Evolutionary conservation across 1,139 yeast species (phyloP).

Genomic region (Geotrichum citri-aurantii): DNA sequence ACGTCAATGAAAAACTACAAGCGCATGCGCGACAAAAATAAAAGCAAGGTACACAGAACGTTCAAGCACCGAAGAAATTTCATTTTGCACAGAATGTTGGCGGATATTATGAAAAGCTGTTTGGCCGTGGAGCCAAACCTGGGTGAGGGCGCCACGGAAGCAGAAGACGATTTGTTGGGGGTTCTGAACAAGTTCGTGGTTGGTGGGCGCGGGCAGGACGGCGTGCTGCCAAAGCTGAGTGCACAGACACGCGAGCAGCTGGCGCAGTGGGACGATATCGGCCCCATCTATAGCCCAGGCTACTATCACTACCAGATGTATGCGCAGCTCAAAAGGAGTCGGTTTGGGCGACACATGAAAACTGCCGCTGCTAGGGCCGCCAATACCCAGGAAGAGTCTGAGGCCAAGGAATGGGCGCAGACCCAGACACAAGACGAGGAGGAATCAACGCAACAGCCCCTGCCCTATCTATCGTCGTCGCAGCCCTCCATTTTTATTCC

Average conservation of each 20-base stretch:
- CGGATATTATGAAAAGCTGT: not conserved
- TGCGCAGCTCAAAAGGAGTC: not conserved
- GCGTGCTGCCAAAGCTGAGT: not conserved
- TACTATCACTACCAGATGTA: not conserved
- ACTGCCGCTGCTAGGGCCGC: not conserved
- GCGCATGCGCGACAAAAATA: not conserved
- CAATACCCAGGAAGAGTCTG: not conserved
- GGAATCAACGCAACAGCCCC: not conserved
- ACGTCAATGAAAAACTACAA: not conserved
- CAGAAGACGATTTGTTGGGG: not conserved
- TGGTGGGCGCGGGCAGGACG: not conserved
- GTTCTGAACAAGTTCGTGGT: not conserved
- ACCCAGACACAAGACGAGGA: not conserved
- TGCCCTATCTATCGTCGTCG: not conserved
- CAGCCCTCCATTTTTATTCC: not conserved
- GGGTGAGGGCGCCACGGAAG: not conserved
- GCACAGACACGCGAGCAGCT: not conserved
- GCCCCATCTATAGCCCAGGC: not conserved
- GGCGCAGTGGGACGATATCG: not conserved
- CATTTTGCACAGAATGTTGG: not conserved
- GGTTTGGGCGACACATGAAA: not conserved
- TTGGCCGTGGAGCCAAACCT: not conserved
- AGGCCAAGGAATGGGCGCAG: not conserved
- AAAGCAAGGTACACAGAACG: not conserved
- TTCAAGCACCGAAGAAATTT: not conserved